Evolutionary conservation across 345 rosid genomes (phyloP).

Genomic region (Salix viminalis): DNA sequence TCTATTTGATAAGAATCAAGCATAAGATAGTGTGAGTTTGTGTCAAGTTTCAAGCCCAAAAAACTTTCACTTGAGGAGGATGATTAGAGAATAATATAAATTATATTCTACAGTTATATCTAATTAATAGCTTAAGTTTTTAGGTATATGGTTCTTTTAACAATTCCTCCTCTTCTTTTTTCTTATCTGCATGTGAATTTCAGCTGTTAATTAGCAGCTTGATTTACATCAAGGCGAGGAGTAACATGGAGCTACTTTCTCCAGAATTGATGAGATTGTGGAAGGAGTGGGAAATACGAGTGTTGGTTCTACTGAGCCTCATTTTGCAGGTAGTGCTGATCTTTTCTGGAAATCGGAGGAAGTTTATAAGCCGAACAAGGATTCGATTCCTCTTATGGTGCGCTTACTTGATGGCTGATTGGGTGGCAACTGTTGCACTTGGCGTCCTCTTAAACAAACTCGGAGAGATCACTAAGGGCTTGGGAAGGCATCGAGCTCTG

Average conservation of each 20-base stretch:
- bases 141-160: too few relatives aligned
- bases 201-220: not conserved
- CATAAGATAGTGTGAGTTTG: too few relatives aligned
- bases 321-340: slow-evolving; percentile 19
- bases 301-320: slow-evolving; percentile 17
- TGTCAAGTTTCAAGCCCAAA: too few relatives aligned
- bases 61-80: too few relatives aligned
- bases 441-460: slow-evolving; percentile 23
- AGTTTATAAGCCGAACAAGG: not conserved
- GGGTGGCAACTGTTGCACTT: slow-evolving; percentile 19
- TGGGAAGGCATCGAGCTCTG: not conserved
- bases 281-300: slow-evolving; percentile 30
- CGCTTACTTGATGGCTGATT: slow-evolving; percentile 28
- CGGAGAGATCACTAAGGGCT: not conserved
- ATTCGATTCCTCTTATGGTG: slow-evolving; percentile 13
- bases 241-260: not conserved
- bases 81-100: too few relatives aligned
- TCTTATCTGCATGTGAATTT: not conserved
- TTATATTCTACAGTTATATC: too few relatives aligned
- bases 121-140: too few relatives aligned
- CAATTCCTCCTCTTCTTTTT: too few relatives aligned
- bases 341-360: slow-evolving; percentile 8
- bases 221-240: not conserved
- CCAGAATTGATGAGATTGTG: not conserved
- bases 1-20: too few relatives aligned